Evolutionary conservation across 164 flowering plant species (phyloP).

Genomic region (Chimonanthus praecox): DNA sequence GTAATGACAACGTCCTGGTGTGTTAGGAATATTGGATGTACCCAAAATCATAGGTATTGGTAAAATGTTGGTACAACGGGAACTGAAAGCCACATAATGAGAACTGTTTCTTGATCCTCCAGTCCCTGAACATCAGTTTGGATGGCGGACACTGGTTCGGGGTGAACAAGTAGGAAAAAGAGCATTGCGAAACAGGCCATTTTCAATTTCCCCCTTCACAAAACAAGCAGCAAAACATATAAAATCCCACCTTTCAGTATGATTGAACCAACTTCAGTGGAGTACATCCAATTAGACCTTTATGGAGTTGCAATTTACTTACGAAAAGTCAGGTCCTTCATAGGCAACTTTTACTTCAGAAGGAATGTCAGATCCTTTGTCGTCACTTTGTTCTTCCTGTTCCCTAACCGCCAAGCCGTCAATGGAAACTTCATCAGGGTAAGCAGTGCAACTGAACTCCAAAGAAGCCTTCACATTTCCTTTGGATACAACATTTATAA

Average conservation of each 20-base stretch:
- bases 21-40: not conserved
- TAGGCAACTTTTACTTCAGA: conserved; percentile 65
- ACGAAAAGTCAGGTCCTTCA: conserved; percentile 87
- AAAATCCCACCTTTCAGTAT: too few relatives aligned
- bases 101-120: too few relatives aligned
- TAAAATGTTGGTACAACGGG: too few relatives aligned
- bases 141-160: not conserved
- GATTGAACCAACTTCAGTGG: too few relatives aligned
- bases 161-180: not conserved
- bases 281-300: too few relatives aligned
- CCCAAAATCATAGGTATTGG: not conserved
- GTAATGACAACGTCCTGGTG: not conserved
- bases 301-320: conserved; percentile 20
- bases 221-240: not conserved
- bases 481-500: conserved; percentile 62
- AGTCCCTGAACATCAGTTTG: not conserved
- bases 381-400: conserved; percentile 20
- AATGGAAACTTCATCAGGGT: conserved; percentile 64
- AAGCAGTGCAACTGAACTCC: conserved; percentile 63
- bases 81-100: too few relatives aligned
- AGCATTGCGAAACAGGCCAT: not conserved
- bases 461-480: conserved; percentile 34
- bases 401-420: conserved; percentile 55
- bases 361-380: not conserved
- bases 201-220: not conserved